Base-by-base conservation (phyloP, 2,329 filamentous ascomycete species). In the Alternaria ethzedia region DNA sequence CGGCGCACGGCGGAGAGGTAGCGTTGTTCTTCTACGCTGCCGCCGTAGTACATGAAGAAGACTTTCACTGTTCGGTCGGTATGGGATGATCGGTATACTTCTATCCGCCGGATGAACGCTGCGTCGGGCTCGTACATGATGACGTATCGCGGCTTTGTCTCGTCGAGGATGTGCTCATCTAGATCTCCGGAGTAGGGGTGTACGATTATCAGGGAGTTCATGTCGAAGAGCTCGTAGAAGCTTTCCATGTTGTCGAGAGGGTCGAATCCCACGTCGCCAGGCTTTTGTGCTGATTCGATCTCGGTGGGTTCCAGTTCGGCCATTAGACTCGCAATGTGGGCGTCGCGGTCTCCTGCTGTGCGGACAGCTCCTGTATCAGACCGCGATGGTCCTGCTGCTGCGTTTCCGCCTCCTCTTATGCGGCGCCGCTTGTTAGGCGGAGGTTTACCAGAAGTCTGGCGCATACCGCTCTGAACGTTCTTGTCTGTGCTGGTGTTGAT, bases 61-160 rank as follows among this genome's bases (percentile, higher is more conserved):
- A 97, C 94, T 46, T 93, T 88, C 45, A 98, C 92, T 73, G 93
- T 94, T 36, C 94, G 86, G 77, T 95, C 93, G 61, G 90, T 91
- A 81, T 99, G 96, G 10, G 94, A 97, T 56, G 94, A 97, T 43
- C 96, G 90, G 81, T 98, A 99, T 2, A 98, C 94, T 78, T 99
- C 96, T 20, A 99, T 91, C 41, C 95, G 87, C 13, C 96, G 89
- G 74, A 98, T 97, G 79, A 99, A 99, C 4, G 95, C 90, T 4
- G 95, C 89, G 69, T 98, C 94, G 1, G 96, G 95, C 78, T 98
- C 96, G 80, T 97, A 99, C 96, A 99, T 98, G 82, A 99, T 91
- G 63, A 99, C 93, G 79, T 97, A 97, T 64, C 92, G 90, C 32
- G 96, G 96, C 75, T 92, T 94, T 61, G 96, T 86, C 80, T 99